phyloP scores from a whole-genome alignment of 805 yeast genomes.

The Suhomyces tanzawaensis region DNA sequence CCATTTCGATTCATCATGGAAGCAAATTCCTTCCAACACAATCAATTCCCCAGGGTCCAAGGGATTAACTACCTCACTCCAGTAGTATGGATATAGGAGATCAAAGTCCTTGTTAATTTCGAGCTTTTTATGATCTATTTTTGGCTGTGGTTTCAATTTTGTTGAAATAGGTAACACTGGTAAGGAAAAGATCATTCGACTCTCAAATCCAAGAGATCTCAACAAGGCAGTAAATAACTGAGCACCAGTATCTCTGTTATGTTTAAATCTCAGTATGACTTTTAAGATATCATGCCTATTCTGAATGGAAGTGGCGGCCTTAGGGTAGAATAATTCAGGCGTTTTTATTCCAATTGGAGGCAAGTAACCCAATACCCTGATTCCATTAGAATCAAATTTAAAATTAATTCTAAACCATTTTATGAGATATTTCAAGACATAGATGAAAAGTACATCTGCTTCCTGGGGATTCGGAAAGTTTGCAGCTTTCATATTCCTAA shows the following conservation, averaged over 20 bases:
- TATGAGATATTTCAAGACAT: constrained; percentile 28
- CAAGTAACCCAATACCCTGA: constrained; percentile 27
- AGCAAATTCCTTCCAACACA: constrained; percentile 27
- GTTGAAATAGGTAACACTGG: constrained; percentile 20
- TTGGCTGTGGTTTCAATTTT: constrained; percentile 21
- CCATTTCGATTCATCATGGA: constrained; percentile 27
- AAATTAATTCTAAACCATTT: constrained; percentile 35
- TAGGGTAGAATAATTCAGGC: constrained; percentile 19
- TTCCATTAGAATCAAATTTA: constrained; percentile 27
- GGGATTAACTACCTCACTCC: constrained; percentile 37
- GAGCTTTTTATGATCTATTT: constrained; percentile 17
- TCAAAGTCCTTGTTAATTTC: constrained; percentile 28
- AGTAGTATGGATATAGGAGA: constrained; percentile 33
- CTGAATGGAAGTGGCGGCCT: constrained; percentile 13
- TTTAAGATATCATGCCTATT: constrained; percentile 10
- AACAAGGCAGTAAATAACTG: constrained; percentile 30
- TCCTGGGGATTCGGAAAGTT: neutral
- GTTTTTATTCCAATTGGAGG: constrained; percentile 12
- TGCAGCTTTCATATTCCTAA: constrained; percentile 9
- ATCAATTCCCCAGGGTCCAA: constrained; percentile 21
- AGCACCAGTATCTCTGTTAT: constrained; percentile 34
- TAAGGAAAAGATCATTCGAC: constrained; percentile 30
- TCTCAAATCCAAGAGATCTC: constrained; percentile 27
- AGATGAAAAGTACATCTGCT: constrained; percentile 20
- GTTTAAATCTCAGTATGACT: constrained; percentile 21